Conservation (phyloP, 768 basidiomycete genomes). For the Mycena chlorophos region DNA sequence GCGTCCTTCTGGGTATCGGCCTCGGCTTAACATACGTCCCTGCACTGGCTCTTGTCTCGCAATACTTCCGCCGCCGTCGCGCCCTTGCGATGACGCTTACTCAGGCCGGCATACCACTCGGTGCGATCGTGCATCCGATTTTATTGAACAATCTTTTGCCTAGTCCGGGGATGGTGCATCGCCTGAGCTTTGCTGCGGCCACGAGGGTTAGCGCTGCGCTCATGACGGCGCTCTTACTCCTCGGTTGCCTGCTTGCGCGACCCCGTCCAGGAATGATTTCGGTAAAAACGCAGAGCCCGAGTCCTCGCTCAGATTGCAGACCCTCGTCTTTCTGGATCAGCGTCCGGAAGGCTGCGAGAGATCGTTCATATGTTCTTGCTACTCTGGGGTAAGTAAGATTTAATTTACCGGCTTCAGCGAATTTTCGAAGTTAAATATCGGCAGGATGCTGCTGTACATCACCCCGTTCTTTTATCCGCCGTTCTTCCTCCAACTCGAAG, state of each 20-base stretch:
- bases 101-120: slow-evolving; percentile 40
- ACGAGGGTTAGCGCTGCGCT: slow-evolving; percentile 43
- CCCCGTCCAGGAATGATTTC: slow-evolving; percentile 2
- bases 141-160: slow-evolving; percentile 42
- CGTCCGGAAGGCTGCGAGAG: slow-evolving; percentile 39
- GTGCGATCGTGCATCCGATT: slow-evolving; percentile 46
- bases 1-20: slow-evolving; percentile 50
- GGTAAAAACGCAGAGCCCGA: slow-evolving; percentile 41
- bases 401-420: no score
- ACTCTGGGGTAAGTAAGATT: slow-evolving; percentile 41
- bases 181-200: slow-evolving; percentile 43
- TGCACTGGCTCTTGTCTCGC: slow-evolving; percentile 43
- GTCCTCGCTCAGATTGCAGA: slow-evolving; percentile 34
- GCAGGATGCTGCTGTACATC: slow-evolving; percentile 36
- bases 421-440: no score
- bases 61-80: slow-evolving; percentile 44
- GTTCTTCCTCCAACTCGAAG: slow-evolving; percentile 58
- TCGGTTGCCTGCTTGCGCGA: slow-evolving; percentile 22
- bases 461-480: slow-evolving; percentile 49
- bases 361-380: slow-evolving; percentile 45
- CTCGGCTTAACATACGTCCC: slow-evolving; percentile 55
- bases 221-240: slow-evolving; percentile 31
- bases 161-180: slow-evolving; percentile 21
- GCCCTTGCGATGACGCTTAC: slow-evolving; percentile 45
- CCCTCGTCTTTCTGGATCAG: slow-evolving; percentile 29